Evolutionary conservation across 2,329 filamentous ascomycete genomes (phyloP), one percentile per base, ranked within the genome.

Genomic region (Fusarium fujikuroi): DNA sequence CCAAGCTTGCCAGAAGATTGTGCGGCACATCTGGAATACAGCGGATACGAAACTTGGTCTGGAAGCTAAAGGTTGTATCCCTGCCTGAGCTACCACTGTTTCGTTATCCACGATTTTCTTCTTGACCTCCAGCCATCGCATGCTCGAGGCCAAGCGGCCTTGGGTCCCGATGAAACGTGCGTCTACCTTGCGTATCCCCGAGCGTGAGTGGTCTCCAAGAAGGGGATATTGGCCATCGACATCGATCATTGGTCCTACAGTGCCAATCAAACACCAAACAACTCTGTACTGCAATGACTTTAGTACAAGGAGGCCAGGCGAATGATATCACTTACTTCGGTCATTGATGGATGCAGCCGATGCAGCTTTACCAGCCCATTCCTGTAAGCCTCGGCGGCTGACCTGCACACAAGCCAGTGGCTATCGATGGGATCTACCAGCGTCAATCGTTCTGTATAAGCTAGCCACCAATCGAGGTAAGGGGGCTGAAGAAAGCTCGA

Each of bases 21-120:
- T 25, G 9, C 11, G 4, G 47, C 7, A 52, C 0, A 10, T 8
- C 6, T 36, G 16, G 8, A 15, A 15, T 34, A 25, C 9, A 36
- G 11, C 9, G 15, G 30, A 36, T 15, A 19, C 0, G 2, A 52
- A 25, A 2, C 30, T 5, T 8, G 47, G 47, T 3, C n/a, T 23
- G 11, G 16, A 10, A 15, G 16, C n/a, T 19, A 16, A 19, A 14
- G n/a, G 2, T 10, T 14, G 21, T 50, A 7, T 15, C 2, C 7
- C 5, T 2, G 11, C n/a, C 8, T 19, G n/a, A 34, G n/a, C 3
- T 15, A 34, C 15, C 16, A 0, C 8, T 19, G 16, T 19, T 37
- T 37, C 18, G 19, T 37, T 37, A 2, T 34, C n/a, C 8, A 9
- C 9, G 2, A 53, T n/a, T 5, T 19, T 16, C 23, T 53, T 39